Conservation (phyloP, 2,329 filamentous ascomycete genomes). For the Cryoendolithus antarcticus region DNA sequence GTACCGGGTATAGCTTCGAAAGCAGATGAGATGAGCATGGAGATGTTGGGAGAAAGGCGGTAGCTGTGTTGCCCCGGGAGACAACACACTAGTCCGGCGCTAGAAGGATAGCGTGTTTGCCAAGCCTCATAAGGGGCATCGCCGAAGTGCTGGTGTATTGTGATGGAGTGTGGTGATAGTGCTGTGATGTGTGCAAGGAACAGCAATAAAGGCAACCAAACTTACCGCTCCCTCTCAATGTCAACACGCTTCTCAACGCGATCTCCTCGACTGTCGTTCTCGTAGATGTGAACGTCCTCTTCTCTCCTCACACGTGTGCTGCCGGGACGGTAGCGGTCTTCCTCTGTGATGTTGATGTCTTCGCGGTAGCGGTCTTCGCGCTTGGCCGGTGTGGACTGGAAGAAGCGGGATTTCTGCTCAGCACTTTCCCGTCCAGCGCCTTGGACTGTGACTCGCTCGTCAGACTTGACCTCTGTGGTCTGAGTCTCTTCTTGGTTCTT, state of each 20-base stretch:
- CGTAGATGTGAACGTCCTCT: constrained; percentile 27
- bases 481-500: constrained; percentile 53
- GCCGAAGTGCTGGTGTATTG: constrained; percentile 6
- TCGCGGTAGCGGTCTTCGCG: constrained; percentile 54
- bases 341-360: constrained; percentile 74
- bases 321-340: constrained; percentile 60
- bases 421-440: constrained; percentile 96
- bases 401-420: constrained; percentile 58
- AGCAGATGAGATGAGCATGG: constrained; percentile 11
- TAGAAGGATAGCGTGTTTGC: constrained; percentile 20
- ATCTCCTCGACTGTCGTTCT: constrained; percentile 20
- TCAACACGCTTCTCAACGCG: constrained; percentile 24
- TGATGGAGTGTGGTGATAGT: not conserved
- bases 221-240: constrained; percentile 42
- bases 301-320: constrained; percentile 40
- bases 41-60: constrained; percentile 9
- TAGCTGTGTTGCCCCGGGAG: constrained; percentile 16
- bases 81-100: constrained; percentile 20
- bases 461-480: constrained; percentile 65
- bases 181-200: constrained; percentile 6
- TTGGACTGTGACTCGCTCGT: constrained; percentile 70
- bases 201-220: constrained; percentile 11
- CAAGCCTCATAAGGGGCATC: constrained; percentile 16
- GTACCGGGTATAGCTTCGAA: constrained; percentile 6
- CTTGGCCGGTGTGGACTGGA: constrained; percentile 47